phyloP scores from a whole-genome alignment of 2,329 filamentous ascomycete genomes.

The Epichloe glyceriae region DNA sequence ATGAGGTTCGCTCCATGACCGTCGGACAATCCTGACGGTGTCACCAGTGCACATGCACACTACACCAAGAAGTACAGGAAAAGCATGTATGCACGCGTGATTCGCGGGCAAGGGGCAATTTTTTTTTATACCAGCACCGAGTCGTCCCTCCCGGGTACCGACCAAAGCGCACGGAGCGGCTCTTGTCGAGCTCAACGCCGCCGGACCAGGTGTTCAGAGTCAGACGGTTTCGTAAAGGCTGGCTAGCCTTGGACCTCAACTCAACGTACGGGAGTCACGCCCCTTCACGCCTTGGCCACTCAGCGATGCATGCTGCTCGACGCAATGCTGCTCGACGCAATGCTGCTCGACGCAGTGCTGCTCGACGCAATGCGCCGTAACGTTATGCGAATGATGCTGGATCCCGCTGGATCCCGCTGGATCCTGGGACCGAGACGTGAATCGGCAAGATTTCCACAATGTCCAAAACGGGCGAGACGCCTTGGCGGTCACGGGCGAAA shows the following conservation, averaged over 20 bases:
- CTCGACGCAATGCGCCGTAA: background rate
- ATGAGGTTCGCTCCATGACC: background rate
- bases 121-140: too few species aligned
- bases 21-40: too few species aligned
- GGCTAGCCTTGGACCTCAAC: too few species aligned
- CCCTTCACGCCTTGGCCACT: background rate
- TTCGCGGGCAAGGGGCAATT: too few species aligned
- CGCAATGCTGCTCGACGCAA: too few species aligned
- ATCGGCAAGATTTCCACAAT: background rate
- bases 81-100: background rate
- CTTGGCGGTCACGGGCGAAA: background rate
- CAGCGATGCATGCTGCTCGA: background rate
- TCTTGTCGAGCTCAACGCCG: background rate
- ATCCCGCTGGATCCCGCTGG: background rate
- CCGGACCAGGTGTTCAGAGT: background rate
- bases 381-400: background rate
- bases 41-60: too few species aligned
- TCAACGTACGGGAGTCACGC: too few species aligned
- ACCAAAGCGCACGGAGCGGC: background rate
- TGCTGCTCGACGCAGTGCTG: too few species aligned
- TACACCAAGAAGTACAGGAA: too few species aligned
- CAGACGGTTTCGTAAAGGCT: too few species aligned
- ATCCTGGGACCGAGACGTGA: background rate
- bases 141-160: background rate
- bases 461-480: background rate